Evolutionary conservation across 2,329 filamentous ascomycete species (phyloP), one percentile per base, ranked within the genome.

Genomic region (Rhinocladiella similis): DNA sequence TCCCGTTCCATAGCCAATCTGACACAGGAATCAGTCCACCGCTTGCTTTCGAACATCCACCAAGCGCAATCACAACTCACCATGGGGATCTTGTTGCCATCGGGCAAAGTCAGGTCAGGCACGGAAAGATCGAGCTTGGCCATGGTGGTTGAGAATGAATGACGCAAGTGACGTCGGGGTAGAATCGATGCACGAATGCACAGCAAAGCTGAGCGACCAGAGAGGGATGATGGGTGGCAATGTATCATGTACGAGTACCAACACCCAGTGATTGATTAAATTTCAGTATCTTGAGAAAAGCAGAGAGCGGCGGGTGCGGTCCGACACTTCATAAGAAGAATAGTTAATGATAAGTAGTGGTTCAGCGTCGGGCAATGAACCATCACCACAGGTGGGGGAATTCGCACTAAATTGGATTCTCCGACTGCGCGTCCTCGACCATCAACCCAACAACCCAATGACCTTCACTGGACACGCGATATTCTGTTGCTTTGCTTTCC

Each of bases 1-100:
- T 27, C 85, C 85, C 0, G 80, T 82, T 22, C 84, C 84, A 70
- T 83, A 87, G 19, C 76, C 83, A 16, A 87, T 70, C 81, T 83
- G 48, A 35, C 45, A 19, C 38, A 13, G 22, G 18, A 36, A 16
- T 54, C 18, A 42, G 14, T 54, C 41, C 14, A 46, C n/a, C 22
- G n/a, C 7, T 9, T 16, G 18, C 7, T 7, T 33, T 33, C 29
- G 10, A 12, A 33, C 29, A 33, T 10, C 29, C 29, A 33, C 10
- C 10, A 27, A 46, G n/a, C 9, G 5, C 13, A 13, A 7, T 5
- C n/a, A 20, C 43, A 29, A 59, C 64, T 47, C 47, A 66, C 64
- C 25, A 60, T 42, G 18, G 64, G 64, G 35, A 66, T 65, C 35
- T 63, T 59, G 29, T 61, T 61, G 47, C 65, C 65, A 53, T 67